Evolutionary conservation across 1,284 basidiomycete species (phyloP).

Genomic region (Heterobasidion annosum): DNA sequence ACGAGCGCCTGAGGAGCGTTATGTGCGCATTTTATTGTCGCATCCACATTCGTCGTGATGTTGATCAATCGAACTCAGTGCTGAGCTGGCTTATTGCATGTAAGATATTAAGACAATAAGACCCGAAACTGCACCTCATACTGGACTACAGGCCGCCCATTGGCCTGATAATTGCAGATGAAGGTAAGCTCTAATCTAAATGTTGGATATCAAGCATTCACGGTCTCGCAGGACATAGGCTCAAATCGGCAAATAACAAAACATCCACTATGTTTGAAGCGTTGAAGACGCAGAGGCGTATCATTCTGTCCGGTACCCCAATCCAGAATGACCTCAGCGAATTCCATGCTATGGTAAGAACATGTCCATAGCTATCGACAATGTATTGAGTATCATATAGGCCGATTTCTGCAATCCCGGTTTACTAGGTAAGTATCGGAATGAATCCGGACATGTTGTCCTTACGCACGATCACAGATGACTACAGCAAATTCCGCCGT

Average conservation of each 20-base stretch:
- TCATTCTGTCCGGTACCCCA: slow-evolving; percentile 94
- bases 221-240: slow-evolving; percentile 64
- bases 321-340: slow-evolving; percentile 96
- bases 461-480: slow-evolving; percentile 31
- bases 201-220: no score
- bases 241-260: slow-evolving; percentile 91
- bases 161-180: slow-evolving; percentile 92
- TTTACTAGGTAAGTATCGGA: slow-evolving; percentile 51
- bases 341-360: slow-evolving; percentile 86
- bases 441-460: not conserved
- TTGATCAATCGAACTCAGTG: slow-evolving; percentile 24
- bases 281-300: slow-evolving; percentile 63
- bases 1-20: slow-evolving; percentile 81
- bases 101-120: slow-evolving; percentile 20
- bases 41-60: not conserved
- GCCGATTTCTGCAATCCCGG: slow-evolving; percentile 93
- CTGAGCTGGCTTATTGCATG: slow-evolving; percentile 58
- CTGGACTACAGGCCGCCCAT: slow-evolving; percentile 64
- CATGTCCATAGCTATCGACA: not conserved
- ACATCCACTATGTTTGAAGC: slow-evolving; percentile 85
- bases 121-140: not conserved
- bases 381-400: slow-evolving; percentile 24
- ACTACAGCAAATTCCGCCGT: slow-evolving; percentile 67
- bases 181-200: slow-evolving; percentile 41
- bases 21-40: slow-evolving; percentile 37